Evolutionary conservation across 164 flowering plant genomes (phyloP).

Genomic region (Cinnamomum chago): DNA sequence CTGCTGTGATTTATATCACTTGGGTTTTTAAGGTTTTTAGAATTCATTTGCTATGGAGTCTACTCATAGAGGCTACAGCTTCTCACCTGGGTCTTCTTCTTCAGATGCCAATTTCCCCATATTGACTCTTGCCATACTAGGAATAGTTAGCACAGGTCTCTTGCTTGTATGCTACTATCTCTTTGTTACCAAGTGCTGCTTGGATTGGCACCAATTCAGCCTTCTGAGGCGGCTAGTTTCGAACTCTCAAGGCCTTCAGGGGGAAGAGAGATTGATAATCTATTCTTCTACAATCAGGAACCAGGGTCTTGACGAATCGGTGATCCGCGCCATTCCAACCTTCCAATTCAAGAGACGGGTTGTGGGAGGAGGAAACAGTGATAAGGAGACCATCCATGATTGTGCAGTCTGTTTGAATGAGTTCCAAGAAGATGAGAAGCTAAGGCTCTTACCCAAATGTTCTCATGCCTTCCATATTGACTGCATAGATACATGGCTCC

Average conservation of each 20-base stretch:
- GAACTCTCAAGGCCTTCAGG: slow-evolving; percentile 23
- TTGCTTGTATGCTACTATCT: slow-evolving; percentile 78
- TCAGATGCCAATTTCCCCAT: slow-evolving; percentile 61
- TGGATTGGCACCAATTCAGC: slow-evolving; percentile 61
- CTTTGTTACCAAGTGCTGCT: slow-evolving; percentile 87
- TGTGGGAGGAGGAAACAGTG: slow-evolving; percentile 11
- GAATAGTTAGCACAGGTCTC: slow-evolving; percentile 72
- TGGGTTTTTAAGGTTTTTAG: not conserved
- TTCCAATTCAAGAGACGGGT: slow-evolving; percentile 28
- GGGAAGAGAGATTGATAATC: slow-evolving; percentile 28
- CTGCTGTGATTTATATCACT: not conserved
- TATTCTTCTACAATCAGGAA: slow-evolving; percentile 25
- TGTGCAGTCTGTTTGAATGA: slow-evolving; percentile 42
- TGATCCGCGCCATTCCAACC: slow-evolving; percentile 29
- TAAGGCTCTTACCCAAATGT: slow-evolving; percentile 31
- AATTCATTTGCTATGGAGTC: not conserved
- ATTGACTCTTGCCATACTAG: slow-evolving; percentile 69
- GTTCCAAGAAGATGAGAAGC: slow-evolving; percentile 34
- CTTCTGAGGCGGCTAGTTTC: slow-evolving; percentile 45
- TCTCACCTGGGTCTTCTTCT: not conserved
- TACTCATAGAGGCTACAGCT: not conserved
- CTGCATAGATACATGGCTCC: slow-evolving; percentile 45
- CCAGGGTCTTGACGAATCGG: slow-evolving; percentile 60
- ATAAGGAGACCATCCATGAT: slow-evolving; percentile 6
- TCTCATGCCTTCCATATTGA: slow-evolving; percentile 32